These are phyloP conservation scores for Mucor lusitanicus DNA, from an alignment of 371 early-diverging fungal species.

Conservation along the genomic window DNA sequence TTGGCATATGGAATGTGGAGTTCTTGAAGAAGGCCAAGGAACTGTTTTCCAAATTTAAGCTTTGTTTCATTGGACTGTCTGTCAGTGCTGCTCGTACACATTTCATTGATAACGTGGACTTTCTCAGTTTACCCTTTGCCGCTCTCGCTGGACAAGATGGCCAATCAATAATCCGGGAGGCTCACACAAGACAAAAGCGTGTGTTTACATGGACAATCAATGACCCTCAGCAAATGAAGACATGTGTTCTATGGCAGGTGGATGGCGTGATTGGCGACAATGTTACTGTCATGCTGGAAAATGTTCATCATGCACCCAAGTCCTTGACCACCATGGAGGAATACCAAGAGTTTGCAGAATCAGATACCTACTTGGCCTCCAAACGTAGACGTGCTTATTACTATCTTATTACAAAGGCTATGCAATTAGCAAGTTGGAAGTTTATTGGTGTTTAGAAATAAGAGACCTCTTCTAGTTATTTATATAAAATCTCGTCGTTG, in stretches of 20 bases:
- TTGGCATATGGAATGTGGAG: constrained; percentile 69
- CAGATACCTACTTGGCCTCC: constrained; percentile 20
- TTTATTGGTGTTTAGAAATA: constrained; percentile 11
- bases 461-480: background rate
- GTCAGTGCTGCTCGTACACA: constrained; percentile 50
- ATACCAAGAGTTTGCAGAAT: constrained; percentile 10
- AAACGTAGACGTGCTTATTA: constrained; percentile 21
- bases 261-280: constrained; percentile 63
- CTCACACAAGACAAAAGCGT: constrained; percentile 48
- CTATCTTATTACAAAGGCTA: constrained; percentile 16
- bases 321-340: constrained; percentile 15
- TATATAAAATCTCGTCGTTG: background rate
- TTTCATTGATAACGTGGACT: constrained; percentile 54
- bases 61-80: constrained; percentile 61
- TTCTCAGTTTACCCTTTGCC: constrained; percentile 56
- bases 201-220: constrained; percentile 68
- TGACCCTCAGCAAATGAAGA: constrained; percentile 48
- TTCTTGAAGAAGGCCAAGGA: constrained; percentile 52
- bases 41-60: constrained; percentile 46
- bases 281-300: constrained; percentile 37
- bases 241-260: constrained; percentile 49
- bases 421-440: constrained; percentile 25
- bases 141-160: constrained; percentile 49
- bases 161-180: constrained; percentile 52
- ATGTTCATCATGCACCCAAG: constrained; percentile 27